Conservation (phyloP, 352 stramenopile genomes). For the Globisporangium okanoganense region DNA sequence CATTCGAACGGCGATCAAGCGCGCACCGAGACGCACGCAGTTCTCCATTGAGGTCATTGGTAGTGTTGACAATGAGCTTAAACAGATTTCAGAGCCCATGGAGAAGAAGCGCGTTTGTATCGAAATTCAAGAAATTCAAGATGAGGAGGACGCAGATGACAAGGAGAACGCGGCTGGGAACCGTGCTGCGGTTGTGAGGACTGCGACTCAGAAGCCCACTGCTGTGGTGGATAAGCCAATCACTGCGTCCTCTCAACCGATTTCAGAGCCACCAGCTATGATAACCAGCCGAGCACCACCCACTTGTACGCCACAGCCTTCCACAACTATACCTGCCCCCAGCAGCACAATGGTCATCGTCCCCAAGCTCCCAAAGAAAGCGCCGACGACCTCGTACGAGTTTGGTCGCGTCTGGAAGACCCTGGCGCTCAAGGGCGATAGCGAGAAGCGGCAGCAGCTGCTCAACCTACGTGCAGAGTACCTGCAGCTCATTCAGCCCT, state of each 20-base stretch:
- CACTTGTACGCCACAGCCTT: neutral
- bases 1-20: conserved; percentile 64
- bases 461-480: conserved; percentile 45
- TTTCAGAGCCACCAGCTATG: neutral
- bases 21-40: conserved; percentile 41
- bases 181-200: neutral
- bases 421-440: conserved; percentile 41
- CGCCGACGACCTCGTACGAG: conserved; percentile 70
- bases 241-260: neutral
- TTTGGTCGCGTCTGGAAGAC: conserved; percentile 79
- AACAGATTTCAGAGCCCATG: conserved; percentile 16
- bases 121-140: neutral
- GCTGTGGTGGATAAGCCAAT: neutral
- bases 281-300: neutral
- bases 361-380: conserved; percentile 59
- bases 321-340: neutral
- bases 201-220: neutral
- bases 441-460: conserved; percentile 22
- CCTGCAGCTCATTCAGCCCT: conserved; percentile 35
- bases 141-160: neutral
- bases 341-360: conserved; percentile 14
- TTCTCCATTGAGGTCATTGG: conserved; percentile 48
- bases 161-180: conserved; percentile 13
- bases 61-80: conserved; percentile 11
- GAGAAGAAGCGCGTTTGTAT: neutral